Evolutionary conservation across 352 stramenopile species (phyloP).

Genomic region (Globisporangium middletonii): DNA sequence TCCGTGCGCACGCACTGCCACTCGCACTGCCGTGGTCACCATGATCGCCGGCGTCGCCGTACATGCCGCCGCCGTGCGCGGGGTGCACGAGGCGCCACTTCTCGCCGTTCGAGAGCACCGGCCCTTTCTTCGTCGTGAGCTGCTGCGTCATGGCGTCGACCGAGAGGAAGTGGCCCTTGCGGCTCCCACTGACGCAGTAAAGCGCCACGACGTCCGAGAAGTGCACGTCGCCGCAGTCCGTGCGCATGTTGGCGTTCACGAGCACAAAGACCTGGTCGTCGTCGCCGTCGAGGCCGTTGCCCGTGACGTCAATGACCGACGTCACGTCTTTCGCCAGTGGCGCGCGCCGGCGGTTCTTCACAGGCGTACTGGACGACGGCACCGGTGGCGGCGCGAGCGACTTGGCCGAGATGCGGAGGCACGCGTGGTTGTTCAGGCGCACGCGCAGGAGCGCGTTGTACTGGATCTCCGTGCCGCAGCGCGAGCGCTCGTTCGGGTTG

Average conservation of each 20-base stretch:
- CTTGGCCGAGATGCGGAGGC: slow-evolving; percentile 44
- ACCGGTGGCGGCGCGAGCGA: neutral
- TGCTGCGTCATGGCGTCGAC: slow-evolving; percentile 48
- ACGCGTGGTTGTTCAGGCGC: slow-evolving; percentile 66
- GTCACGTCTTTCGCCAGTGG: slow-evolving; percentile 16
- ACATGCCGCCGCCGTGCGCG: slow-evolving; percentile 16
- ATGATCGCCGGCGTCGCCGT: slow-evolving; percentile 4
- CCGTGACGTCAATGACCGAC: slow-evolving; percentile 43
- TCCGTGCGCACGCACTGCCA: slow-evolving; percentile 5
- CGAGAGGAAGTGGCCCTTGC: slow-evolving; percentile 69
- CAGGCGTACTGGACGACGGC: slow-evolving; percentile 22
- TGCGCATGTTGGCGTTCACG: slow-evolving; percentile 62
- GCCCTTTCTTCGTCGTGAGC: slow-evolving; percentile 63
- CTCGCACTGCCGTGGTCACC: neutral
- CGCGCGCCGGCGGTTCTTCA: slow-evolving; percentile 9
- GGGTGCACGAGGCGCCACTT: slow-evolving; percentile 78
- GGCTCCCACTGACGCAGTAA: slow-evolving; percentile 64
- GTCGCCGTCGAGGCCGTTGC: slow-evolving; percentile 64
- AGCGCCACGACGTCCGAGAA: slow-evolving; percentile 74
- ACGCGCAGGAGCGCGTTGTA: slow-evolving; percentile 66
- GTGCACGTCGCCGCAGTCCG: slow-evolving; percentile 61
- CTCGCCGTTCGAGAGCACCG: slow-evolving; percentile 70
- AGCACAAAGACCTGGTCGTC: slow-evolving; percentile 75
- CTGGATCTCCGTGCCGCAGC: slow-evolving; percentile 62
- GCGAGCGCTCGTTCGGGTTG: slow-evolving; percentile 45